Evolutionary conservation across 164 flowering plant species (phyloP).

Genomic region (Houttuynia cordata): DNA sequence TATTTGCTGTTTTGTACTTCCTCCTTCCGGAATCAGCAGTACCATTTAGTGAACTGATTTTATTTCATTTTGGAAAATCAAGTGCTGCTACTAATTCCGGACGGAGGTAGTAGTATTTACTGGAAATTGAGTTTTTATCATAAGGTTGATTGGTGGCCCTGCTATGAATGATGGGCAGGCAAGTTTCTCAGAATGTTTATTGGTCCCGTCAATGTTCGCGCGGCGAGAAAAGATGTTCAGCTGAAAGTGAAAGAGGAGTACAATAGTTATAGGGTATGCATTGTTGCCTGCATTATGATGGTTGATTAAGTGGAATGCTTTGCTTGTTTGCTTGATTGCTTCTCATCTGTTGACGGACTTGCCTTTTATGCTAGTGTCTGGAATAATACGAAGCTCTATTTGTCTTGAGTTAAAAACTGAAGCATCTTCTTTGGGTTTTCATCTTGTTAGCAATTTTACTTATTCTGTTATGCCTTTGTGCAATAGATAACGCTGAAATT

Average conservation of each 20-base stretch:
- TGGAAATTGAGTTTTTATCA: background rate
- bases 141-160: background rate
- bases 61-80: too few species aligned
- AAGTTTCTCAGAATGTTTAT: constrained; percentile 74
- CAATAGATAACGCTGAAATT: too few species aligned
- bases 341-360: background rate
- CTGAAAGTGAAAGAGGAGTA: constrained; percentile 95
- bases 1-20: too few species aligned
- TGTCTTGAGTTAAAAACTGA: background rate
- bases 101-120: background rate
- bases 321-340: too few species aligned
- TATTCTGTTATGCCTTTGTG: too few species aligned
- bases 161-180: constrained; percentile 25
- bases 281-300: background rate
- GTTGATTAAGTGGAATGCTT: background rate
- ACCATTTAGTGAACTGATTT: too few species aligned
- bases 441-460: background rate
- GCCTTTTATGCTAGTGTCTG: too few species aligned
- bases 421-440: background rate
- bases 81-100: too few species aligned
- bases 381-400: too few species aligned
- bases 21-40: too few species aligned
- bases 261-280: constrained; percentile 69
- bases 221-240: constrained; percentile 71
- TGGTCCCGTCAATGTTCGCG: constrained; percentile 87